phyloP scores from a whole-genome alignment of 177 flowering plant species.

The Tripterygium wilfordii region DNA sequence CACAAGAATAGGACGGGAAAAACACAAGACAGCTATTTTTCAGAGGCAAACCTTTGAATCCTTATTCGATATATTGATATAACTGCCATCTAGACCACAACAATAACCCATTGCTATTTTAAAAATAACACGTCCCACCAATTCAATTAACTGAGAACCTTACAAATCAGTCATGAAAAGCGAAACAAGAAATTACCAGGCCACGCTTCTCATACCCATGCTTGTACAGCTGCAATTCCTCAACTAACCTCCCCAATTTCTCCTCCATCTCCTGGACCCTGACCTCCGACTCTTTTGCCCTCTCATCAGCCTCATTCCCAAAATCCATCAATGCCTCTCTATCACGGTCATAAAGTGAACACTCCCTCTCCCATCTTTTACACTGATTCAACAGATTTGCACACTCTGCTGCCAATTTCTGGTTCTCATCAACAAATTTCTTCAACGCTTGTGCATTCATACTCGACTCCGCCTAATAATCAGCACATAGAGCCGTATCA shows the following conservation, averaged over 20 bases:
- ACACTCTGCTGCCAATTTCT: constrained; percentile 65
- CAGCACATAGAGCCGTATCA: neutral
- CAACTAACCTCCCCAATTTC: constrained; percentile 30
- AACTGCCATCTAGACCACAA: too few relatives aligned
- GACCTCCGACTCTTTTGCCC: constrained; percentile 70
- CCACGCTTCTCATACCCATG: constrained; percentile 14
- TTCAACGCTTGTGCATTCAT: constrained; percentile 82
- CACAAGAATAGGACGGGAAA: too few relatives aligned
- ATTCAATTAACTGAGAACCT: too few relatives aligned
- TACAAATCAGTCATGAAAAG: too few relatives aligned
- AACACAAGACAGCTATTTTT: too few relatives aligned
- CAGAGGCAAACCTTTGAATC: too few relatives aligned
- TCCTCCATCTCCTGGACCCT: constrained; percentile 55
- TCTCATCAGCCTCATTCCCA: constrained; percentile 85
- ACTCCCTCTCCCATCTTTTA: constrained; percentile 67
- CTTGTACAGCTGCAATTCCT: constrained; percentile 45
- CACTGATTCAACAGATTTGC: constrained; percentile 43
- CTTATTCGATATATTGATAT: too few relatives aligned
- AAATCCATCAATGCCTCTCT: constrained; percentile 92
- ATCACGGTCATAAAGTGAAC: constrained; percentile 71
- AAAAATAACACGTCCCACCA: too few relatives aligned
- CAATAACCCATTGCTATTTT: too few relatives aligned
- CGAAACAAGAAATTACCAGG: constrained; percentile 23
- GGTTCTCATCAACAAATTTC: constrained; percentile 88
- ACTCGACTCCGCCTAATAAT: constrained; percentile 63